Evolutionary conservation across 495 filamentous ascomycete species (phyloP), one percentile per base, ranked within the genome.

Genomic region (Trypethelium eluteriae): DNA sequence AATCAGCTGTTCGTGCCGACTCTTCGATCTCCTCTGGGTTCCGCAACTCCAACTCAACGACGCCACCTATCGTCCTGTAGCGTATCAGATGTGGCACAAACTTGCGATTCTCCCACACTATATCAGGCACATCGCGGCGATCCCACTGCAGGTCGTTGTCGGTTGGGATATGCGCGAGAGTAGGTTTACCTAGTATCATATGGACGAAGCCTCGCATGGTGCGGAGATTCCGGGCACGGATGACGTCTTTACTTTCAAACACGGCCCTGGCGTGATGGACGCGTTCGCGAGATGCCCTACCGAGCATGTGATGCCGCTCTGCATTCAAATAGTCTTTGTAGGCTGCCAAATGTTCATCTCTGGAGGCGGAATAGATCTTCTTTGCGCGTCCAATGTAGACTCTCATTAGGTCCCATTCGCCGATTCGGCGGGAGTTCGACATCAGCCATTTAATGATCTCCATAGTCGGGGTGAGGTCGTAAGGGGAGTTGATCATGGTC

Each of bases 401-500:
- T 11, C 35, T 44, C 14, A 49, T 62, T 46, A 18, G 65, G 18
- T 34, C 64, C 11, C 39, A 73, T 39, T n/a, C 18, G 18, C 11
- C 9, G 16, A 10, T 3, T 34, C 46, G 44, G 41, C 12, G 64
- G 35, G 64, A 68, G 69, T n/a, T 66, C 18, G 61, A 68, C 25
- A 86, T 80, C 11, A 84, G 73, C 39, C 74, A 75, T 64, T 81
- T 79, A 69, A 82, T 85, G 75, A 84, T 81, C 38, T 80, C 69
- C 34, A 88, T 70, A 1, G 77, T 85, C 0, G 85, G 85, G 3
- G 72, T 69, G 66, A 87, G 70, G 62, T 82, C 83, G 76, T 85
- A 84, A 5, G 85, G 85, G n/a, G 76, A 70, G 1, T 77, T 72
- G 3, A 75, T 85, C 81, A 89, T 84, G 10, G 79, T 83, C 0